phyloP scores from a whole-genome alignment of 1,284 basidiomycete species.

The Cryptococcus depauperatus region DNA sequence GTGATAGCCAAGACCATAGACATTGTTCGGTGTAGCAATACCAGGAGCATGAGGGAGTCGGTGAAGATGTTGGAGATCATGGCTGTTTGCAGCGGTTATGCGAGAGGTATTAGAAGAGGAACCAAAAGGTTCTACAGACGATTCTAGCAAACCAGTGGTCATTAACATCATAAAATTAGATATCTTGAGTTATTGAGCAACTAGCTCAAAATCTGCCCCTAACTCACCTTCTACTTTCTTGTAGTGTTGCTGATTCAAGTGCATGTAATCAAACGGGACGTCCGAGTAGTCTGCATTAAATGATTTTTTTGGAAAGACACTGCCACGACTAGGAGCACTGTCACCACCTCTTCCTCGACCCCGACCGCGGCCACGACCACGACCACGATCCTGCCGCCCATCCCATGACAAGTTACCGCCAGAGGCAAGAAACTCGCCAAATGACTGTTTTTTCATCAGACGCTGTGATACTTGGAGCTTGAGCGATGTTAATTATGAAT shows the following conservation, averaged over 20 bases:
- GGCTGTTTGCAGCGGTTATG: conserved; percentile 1
- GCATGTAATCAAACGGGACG: conserved; percentile 36
- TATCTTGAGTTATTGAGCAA: background rate
- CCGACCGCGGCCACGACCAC: conserved; percentile 16
- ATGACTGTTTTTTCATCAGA: conserved; percentile 15
- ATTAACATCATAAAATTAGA: conserved; percentile 3
- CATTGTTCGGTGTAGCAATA: conserved; percentile 19
- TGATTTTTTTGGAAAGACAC: conserved; percentile 13
- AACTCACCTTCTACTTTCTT: conserved; percentile 36
- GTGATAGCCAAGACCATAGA: conserved; percentile 30
- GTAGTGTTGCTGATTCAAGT: conserved; percentile 33
- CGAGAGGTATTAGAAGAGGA: conserved; percentile 8
- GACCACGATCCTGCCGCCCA: conserved; percentile 21
- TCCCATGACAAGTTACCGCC: conserved; percentile 19
- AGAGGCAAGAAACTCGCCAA: conserved; percentile 33
- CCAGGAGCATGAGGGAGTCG: conserved; percentile 10
- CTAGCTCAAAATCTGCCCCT: no score
- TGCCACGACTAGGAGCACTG: conserved; percentile 8
- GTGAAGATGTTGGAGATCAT: background rate
- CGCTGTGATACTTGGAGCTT: background rate
- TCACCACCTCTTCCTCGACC: conserved; percentile 15
- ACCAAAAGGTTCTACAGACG: conserved; percentile 4
- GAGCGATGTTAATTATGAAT: no score
- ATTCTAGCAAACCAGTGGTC: background rate
- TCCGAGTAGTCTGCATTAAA: conserved; percentile 36